These are phyloP conservation scores for Aureobasidium sp. DNA, from an alignment of 2,329 filamentous ascomycete genomes.

Conservation along the genomic window DNA sequence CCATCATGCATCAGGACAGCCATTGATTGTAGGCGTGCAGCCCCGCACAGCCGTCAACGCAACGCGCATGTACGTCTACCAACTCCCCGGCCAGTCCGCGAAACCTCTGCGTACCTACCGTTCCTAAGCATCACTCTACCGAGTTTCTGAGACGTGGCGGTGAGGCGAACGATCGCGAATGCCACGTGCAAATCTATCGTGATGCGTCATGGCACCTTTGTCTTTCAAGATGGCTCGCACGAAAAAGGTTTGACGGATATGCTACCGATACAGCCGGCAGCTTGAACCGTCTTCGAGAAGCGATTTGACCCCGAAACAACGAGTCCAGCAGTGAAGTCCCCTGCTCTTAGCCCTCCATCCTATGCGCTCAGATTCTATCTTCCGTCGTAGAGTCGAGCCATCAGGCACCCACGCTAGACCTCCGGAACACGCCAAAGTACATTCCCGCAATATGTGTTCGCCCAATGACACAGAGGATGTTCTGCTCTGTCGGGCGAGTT, in stretches of 20 bases:
- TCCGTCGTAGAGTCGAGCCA: background rate
- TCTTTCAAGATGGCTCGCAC: background rate
- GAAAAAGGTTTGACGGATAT: background rate
- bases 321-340: background rate
- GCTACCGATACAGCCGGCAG: background rate
- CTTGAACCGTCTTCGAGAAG: background rate
- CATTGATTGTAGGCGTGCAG: background rate
- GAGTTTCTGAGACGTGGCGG: background rate
- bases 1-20: background rate
- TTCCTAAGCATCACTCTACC: background rate
- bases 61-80: background rate
- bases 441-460: background rate
- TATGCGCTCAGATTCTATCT: background rate
- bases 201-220: background rate
- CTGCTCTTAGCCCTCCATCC: background rate
- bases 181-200: slow-evolving; percentile 4
- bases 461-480: background rate
- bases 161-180: background rate
- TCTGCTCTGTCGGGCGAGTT: background rate
- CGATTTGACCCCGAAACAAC: background rate
- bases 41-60: background rate
- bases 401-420: slow-evolving; percentile 4
- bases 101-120: background rate
- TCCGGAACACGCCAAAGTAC: background rate
- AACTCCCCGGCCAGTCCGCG: slow-evolving; percentile 1